phyloP scores from a whole-genome alignment of 345 rosid species.

The Zanthoxylum bungeanum region DNA sequence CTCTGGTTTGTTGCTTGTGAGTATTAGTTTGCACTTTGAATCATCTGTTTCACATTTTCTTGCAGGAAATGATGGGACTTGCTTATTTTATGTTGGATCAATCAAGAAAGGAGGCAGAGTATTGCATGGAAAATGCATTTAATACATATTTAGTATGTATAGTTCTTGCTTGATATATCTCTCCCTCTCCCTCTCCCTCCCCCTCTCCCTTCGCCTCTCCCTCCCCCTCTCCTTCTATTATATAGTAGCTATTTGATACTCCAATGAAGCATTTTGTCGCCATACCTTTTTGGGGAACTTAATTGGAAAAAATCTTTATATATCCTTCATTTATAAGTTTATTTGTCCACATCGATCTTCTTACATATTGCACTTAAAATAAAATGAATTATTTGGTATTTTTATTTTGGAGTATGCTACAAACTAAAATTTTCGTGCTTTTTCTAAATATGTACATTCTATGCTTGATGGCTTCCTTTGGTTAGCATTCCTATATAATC shows the following conservation, averaged over 20 bases:
- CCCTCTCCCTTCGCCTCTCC: no score
- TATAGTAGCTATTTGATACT: not conserved
- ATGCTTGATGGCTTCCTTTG: not conserved
- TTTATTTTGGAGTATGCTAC: not conserved
- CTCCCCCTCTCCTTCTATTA: not conserved
- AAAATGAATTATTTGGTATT: not conserved
- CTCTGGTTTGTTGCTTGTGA: not conserved
- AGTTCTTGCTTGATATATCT: conserved; percentile 17
- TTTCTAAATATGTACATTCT: not conserved
- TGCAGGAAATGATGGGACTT: conserved; percentile 98
- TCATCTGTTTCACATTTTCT: conserved; percentile 19
- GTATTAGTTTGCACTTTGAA: not conserved
- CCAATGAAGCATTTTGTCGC: not conserved
- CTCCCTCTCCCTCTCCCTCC: no score
- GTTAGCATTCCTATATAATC: not conserved
- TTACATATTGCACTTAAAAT: not conserved
- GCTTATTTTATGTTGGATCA: conserved; percentile 92
- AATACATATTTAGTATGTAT: conserved; percentile 76
- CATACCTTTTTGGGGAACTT: no score
- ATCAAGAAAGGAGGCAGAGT: conserved; percentile 89
- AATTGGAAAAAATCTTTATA: not conserved
- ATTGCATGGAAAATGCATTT: conserved; percentile 99
- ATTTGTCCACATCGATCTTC: not conserved
- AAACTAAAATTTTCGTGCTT: not conserved
- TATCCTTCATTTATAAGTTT: not conserved